Evolutionary conservation across 495 filamentous ascomycete genomes (phyloP), one percentile per base, ranked within the genome.

Genomic region (Penicillium samsonianum): DNA sequence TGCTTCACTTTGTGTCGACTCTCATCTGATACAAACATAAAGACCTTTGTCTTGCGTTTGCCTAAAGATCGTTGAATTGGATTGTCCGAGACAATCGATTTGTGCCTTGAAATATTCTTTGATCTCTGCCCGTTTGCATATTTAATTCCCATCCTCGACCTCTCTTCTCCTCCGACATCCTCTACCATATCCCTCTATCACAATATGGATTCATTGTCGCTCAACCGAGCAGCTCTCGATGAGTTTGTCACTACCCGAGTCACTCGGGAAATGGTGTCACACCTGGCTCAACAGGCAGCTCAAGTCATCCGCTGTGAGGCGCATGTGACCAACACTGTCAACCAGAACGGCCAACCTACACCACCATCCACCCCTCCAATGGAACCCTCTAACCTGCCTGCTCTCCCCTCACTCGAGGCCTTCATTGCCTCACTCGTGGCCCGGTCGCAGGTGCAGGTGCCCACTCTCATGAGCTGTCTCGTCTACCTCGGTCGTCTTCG

Each of bases 401-500:
- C 72, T 4, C 76, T 97, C 5, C 94, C 94, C 5, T 86, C 90
- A 1, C 76, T 98, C 23, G 90, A 96, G 72, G 80, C 80, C 41
- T 98, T 98, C 79, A 98, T 98, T 78, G 87, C 84, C 41, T 90
- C 90, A 23, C 78, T 98, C 25, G 92, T 98, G 59, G 82, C 89
- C 62, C 87, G 90, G 45, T 98, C 95, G 51, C 95, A 96, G 71
- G 94, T 98, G 17, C 93, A 97, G 76, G 92, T 96, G 44, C 90
- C 92, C 1, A 98, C 94, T 17, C 84, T 98, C 59, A 98, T 98
- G 95, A 91, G 90, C 52, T 90, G 91, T 6, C 82, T 98, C 4
- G 91, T 98, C 67, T 98, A 97, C 78, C 87, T 98, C 45, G 83
- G 81, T 63, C 85, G 94, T 38, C 82, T 98, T 58, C 89, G 86